Evolutionary conservation across 148 eudicot genomes (phyloP), one percentile per base, ranked within the genome.

Genomic region (Fagopyrum tataricum): DNA sequence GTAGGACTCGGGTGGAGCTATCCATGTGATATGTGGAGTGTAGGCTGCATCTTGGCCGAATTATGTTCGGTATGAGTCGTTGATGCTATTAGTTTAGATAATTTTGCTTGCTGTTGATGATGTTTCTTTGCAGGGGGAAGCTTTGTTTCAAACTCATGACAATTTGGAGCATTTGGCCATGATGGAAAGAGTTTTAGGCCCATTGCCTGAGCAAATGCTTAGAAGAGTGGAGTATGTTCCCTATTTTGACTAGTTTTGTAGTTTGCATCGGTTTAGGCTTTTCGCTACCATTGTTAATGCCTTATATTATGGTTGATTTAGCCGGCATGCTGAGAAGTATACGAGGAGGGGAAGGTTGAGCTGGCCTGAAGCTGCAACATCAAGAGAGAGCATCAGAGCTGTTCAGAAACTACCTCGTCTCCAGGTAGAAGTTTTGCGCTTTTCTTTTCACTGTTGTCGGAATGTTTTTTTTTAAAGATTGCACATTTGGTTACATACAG

Each of bases 101-200:
- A 37, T 18, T 49, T 49, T 49, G n/a, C 66, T 59, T 58, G 14
- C 14, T 59, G 23, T 59, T 44, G 10, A 43, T 13, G 23, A 41
- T 10, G 70, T 17, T 47, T 48, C 41, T 67, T 67, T 71, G 52
- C 78, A 87, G 91, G 91, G 91, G 52, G 91, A 87, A 75, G 88
- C 91, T 68, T 78, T 87, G 79, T 85, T 87, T 79, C 91, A 87
- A 56, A 87, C 88, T 8, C 91, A 87, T 69, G 91, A 87, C 21
- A 87, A 87, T 74, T 78, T 87, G 68, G 91, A 87, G 74, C 91
- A 87, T 72, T 75, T 87, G 77, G 91, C 88, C 44, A 87, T 87
- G 91, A 87, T 87, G 91, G 91, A 87, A 64, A 76, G 87, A 78
- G 88, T 81, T 67, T 83, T 87, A 74, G 88, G 91, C 39, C 85